These are phyloP conservation scores for Solanum chacoense DNA, from an alignment of 305 asterid genomes.

Conservation along the genomic window DNA sequence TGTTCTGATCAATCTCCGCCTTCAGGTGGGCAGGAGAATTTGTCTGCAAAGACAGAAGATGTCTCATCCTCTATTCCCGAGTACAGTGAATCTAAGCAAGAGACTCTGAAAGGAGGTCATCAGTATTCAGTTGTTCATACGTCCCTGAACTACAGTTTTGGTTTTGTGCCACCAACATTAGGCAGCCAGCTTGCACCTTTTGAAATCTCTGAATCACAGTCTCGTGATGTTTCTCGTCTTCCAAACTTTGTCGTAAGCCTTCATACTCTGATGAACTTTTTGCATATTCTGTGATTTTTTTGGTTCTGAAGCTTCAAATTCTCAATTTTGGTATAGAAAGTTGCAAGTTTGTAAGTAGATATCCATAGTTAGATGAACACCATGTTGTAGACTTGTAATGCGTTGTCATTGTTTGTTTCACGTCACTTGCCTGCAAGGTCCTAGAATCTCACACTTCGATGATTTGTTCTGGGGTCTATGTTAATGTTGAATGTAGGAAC, in stretches of 20 bases:
- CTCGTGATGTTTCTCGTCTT: slow-evolving; percentile 54
- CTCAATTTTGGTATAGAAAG: background rate
- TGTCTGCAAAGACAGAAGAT: slow-evolving; percentile 40
- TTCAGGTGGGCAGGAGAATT: slow-evolving; percentile 35
- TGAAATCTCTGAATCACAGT: slow-evolving; percentile 61
- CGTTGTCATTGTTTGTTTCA: background rate
- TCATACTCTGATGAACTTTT: background rate
- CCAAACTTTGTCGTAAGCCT: slow-evolving; percentile 65
- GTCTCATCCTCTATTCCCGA: slow-evolving; percentile 42
- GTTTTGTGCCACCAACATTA: slow-evolving; percentile 53
- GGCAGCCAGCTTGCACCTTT: slow-evolving; percentile 49
- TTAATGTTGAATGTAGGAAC: background rate
- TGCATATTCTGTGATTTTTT: slow-evolving; percentile 1
- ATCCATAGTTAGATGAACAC: background rate
- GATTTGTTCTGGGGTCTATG: background rate
- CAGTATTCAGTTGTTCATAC: slow-evolving; percentile 40
- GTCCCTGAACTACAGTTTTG: slow-evolving; percentile 50
- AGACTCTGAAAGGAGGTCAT: slow-evolving; percentile 45
- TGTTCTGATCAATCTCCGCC: slow-evolving; percentile 32
- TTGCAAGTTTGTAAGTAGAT: background rate
- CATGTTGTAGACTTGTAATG: background rate
- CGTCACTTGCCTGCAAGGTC: background rate
- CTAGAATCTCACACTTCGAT: background rate
- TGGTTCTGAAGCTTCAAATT: background rate
- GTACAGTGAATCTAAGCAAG: slow-evolving; percentile 42